A percentile compares a stretch with the other conserved stretches of the same genome.
Evolutionary conservation across 2,329 filamentous ascomycete species (phyloP).

Genomic region (Tolypocladium tropicale): DNA sequence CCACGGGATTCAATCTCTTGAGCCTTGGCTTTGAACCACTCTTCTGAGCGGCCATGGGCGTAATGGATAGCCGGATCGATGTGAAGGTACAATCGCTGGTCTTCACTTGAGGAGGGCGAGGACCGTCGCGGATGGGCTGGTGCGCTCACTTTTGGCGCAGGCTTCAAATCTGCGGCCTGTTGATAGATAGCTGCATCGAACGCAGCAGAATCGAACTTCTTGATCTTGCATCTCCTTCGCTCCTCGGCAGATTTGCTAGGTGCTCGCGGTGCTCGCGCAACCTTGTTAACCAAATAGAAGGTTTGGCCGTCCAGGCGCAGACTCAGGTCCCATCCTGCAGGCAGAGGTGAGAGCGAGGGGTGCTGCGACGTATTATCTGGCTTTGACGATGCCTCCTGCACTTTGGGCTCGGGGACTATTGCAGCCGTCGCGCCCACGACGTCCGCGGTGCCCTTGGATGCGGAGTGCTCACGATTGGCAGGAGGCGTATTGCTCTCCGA

Average conservation of each 20-base stretch:
- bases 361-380: neutral
- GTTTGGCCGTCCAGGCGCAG: neutral
- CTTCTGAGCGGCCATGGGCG: slow-evolving; percentile 28
- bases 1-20: slow-evolving; percentile 38
- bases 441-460: too few species aligned
- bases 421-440: neutral
- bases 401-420: too few species aligned
- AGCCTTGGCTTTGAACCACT: slow-evolving; percentile 37
- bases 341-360: neutral
- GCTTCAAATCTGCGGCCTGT: slow-evolving; percentile 13
- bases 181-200: slow-evolving; percentile 31
- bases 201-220: slow-evolving; percentile 10
- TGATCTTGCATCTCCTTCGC: neutral
- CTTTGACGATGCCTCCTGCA: neutral
- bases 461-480: neutral
- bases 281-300: neutral
- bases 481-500: neutral
- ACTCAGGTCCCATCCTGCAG: neutral
- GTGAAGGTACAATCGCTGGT: slow-evolving; percentile 28
- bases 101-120: slow-evolving; percentile 5
- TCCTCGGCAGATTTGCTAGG: neutral
- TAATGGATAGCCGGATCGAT: slow-evolving; percentile 43
- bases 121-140: slow-evolving; percentile 1
- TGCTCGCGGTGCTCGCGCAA: neutral
- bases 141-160: slow-evolving; percentile 12